phyloP scores from a whole-genome alignment of 2,329 filamentous ascomycete genomes.

The Fusarium sp. region DNA sequence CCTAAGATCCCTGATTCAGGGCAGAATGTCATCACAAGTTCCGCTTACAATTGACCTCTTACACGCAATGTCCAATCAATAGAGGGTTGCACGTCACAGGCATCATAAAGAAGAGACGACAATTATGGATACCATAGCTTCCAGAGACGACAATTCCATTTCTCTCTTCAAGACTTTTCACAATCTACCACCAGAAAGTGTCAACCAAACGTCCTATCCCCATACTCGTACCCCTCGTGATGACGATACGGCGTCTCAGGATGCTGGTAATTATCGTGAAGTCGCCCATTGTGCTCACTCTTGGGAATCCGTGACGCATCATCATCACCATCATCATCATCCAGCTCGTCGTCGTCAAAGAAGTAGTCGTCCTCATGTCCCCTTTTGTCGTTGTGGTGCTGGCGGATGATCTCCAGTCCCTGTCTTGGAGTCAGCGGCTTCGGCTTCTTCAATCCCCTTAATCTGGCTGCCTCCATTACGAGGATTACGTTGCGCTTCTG shows the following conservation, averaged over 20 bases:
- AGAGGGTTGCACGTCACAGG: not conserved
- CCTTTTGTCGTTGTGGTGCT: not conserved
- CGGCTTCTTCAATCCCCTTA: not conserved
- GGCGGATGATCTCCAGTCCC: not conserved
- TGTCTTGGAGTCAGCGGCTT: not conserved
- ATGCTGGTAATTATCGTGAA: not conserved
- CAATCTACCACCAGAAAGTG: not conserved
- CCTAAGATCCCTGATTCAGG: conserved; percentile 20
- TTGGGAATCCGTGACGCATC: not conserved
- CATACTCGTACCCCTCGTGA: not conserved
- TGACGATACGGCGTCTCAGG: not conserved
- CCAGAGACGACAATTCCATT: not conserved
- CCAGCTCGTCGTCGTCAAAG: not conserved
- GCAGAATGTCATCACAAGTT: conserved; percentile 4
- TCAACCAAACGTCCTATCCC: not conserved
- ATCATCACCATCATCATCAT: not conserved
- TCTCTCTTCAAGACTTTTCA: not conserved
- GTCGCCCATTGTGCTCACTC: not conserved
- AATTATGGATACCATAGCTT: not conserved
- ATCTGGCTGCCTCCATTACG: too few species aligned
- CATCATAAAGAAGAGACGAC: not conserved
- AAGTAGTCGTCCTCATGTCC: not conserved
- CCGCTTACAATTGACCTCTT: not conserved
- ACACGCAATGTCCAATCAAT: conserved; percentile 11
- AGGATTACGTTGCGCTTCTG: not conserved